Conservation (phyloP, 2,329 filamentous ascomycete genomes). For the Cucurbitaria berberidis region DNA sequence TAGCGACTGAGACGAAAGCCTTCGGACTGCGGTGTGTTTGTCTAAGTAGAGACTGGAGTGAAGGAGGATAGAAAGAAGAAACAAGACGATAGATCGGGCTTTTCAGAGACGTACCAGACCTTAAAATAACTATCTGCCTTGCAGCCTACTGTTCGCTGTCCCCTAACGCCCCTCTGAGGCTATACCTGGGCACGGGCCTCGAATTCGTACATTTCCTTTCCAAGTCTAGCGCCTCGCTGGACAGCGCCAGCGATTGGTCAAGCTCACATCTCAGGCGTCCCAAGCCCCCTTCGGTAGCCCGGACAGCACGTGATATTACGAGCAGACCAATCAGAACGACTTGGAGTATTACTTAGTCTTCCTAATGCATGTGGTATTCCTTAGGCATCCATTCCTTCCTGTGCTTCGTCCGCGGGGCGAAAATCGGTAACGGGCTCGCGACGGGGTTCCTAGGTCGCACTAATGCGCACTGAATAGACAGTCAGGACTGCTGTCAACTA, state of each 20-base stretch:
- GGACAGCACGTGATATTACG: conserved; percentile 12
- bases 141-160: neutral
- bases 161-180: neutral
- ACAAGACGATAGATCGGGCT: neutral
- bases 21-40: neutral
- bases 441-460: too few species aligned
- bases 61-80: neutral
- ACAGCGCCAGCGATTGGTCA: conserved; percentile 6
- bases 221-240: conserved; percentile 9
- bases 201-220: conserved; percentile 23
- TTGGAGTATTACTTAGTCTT: neutral
- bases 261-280: neutral
- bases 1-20: neutral
- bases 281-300: neutral
- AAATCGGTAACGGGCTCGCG: neutral
- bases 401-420: neutral
- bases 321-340: conserved; percentile 8
- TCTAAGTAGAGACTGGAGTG: neutral
- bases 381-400: neutral
- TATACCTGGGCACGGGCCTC: neutral
- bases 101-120: neutral
- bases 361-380: neutral
- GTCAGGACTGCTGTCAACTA: neutral
- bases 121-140: neutral
- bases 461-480: neutral